Base-by-base conservation (phyloP, 441 rosid species). In the Gossypium davidsonii region DNA sequence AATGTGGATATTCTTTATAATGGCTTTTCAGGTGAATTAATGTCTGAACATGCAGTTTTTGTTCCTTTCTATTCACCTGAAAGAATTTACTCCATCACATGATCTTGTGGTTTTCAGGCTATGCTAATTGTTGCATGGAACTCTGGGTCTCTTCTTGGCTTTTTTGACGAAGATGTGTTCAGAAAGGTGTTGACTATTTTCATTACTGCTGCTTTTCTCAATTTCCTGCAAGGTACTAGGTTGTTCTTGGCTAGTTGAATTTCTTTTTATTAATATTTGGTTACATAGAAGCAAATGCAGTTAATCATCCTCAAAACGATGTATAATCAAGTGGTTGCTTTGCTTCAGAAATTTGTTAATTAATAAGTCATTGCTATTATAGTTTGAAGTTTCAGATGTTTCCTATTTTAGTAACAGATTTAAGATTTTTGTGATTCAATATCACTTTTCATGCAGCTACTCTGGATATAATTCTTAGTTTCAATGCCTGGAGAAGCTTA, bases 81-180 rank as follows among this genome's bases (percentile, higher is more conserved):
- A 59, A 73, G 67, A 74, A 74, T 70, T 63, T 55, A 80, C 42
- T 44, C 10, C 61, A 63, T 77, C 53, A 55, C 17, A 51, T 55
- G 56, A 49, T 57, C 77, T 73, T 66, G 26, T 75, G 60, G 67
- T 77, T 74, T 78, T 79, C 89, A 93, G 99, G 93, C 91, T 73
- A 96, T 96, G 99, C 66, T 96, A 76, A 93, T 96, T 73, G 52
- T 96, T 83, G 99, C 96, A 46, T 96, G 97, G 97, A 85, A 84
- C 76, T 76, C 92, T 52, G 94, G 97, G 57, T 91, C 99, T 72
- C 81, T 84, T 71, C 78, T 77, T 75, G 89, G 88, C 77, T 49
- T 93, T 51, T 91, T 91, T 73, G 71, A 84, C 7, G 85, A 70
- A 72, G 86, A 86, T 73, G 90, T 87, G 57, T 89, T 90, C 87